Percentiles rank a stretch among this genome's conserved stretches.
Evolutionary conservation across 371 early-diverging fungal genomes (phyloP).

Genomic region (Capillidium heterosporum): DNA sequence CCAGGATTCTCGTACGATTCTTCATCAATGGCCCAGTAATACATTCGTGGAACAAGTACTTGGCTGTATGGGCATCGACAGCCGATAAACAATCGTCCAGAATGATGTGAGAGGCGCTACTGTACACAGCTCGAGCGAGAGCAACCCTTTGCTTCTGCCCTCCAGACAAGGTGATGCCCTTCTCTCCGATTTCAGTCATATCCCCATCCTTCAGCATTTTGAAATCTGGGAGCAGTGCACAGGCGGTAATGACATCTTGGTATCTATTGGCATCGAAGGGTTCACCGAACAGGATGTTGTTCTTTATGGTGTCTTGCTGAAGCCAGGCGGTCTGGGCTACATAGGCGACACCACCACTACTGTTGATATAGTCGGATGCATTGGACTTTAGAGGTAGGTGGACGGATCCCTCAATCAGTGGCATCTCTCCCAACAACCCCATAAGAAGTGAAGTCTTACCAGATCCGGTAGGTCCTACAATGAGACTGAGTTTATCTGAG

Average conservation of each 20-base stretch:
- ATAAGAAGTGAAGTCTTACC: constrained; percentile 48
- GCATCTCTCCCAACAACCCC: constrained; percentile 47
- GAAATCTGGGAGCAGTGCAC: constrained; percentile 54
- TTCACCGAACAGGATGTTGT: constrained; percentile 72
- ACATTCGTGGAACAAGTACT: constrained; percentile 53
- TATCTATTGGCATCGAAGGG: constrained; percentile 41
- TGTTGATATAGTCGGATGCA: constrained; percentile 16
- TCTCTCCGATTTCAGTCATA: constrained; percentile 82
- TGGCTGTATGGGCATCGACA: constrained; percentile 75
- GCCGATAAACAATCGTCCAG: constrained; percentile 74
- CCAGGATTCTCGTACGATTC: constrained; percentile 60
- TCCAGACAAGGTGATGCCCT: constrained; percentile 54
- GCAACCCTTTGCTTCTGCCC: constrained; percentile 67
- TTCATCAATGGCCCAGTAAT: constrained; percentile 47
- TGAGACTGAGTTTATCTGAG: constrained; percentile 27
- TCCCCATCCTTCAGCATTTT: constrained; percentile 69
- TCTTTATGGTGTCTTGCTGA: constrained; percentile 59
- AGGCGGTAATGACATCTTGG: constrained; percentile 34
- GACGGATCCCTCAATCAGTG: constrained; percentile 22
- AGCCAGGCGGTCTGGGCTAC: constrained; percentile 76
- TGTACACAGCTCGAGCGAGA: constrained; percentile 70
- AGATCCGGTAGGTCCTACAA: constrained; percentile 36
- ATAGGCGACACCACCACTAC: constrained; percentile 41
- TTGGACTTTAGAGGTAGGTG: constrained; percentile 19
- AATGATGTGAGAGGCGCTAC: constrained; percentile 43